Percentiles rank a stretch among this genome's conserved stretches.
Conservation (phyloP, 83 land plant species). For the Picea abies region DNA sequence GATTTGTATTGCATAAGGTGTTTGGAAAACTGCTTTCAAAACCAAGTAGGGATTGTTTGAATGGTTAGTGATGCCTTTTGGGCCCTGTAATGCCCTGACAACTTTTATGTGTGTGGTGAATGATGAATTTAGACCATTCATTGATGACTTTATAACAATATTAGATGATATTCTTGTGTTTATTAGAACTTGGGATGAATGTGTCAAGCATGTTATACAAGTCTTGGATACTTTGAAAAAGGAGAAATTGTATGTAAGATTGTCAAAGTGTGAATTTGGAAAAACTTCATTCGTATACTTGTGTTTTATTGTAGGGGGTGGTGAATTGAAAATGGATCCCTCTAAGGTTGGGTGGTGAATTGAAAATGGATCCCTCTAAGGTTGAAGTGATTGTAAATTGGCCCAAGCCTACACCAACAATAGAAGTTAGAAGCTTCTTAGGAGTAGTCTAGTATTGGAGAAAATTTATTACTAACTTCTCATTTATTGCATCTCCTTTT, state of each 20-base stretch:
- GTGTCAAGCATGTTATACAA: not conserved
- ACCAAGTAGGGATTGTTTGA: too few species aligned
- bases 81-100: too few species aligned
- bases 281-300: not conserved
- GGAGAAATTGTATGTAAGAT: not conserved
- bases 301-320: not conserved
- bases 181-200: not conserved
- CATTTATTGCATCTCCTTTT: not conserved
- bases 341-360: not conserved
- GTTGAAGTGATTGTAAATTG: not conserved
- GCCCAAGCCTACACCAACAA: not conserved
- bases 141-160: not conserved
- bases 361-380: not conserved
- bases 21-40: too few species aligned
- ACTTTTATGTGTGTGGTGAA: too few species aligned
- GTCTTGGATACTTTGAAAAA: not conserved
- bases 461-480: not conserved
- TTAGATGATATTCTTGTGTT: not conserved
- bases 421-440: not conserved
- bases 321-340: not conserved
- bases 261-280: not conserved
- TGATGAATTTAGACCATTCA: too few species aligned
- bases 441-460: not conserved
- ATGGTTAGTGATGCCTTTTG: too few species aligned
- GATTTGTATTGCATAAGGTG: too few species aligned